Evolutionary conservation across 768 basidiomycete species (phyloP), one percentile per base, ranked within the genome.

Genomic region (Fibroporia radiculosa): DNA sequence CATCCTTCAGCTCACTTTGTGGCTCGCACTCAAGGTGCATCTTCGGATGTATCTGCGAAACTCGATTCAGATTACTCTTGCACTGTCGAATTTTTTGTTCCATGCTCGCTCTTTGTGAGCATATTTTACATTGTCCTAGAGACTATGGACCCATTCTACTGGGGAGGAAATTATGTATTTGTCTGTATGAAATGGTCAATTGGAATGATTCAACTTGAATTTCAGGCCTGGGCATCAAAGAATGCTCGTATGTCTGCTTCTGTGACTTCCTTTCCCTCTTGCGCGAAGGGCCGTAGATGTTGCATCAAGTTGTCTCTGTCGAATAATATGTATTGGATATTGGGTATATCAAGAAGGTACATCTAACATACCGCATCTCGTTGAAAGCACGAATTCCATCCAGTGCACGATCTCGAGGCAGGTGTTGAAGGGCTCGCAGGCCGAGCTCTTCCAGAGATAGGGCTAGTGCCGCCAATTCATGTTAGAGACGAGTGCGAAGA

Each of bases 371-470:
- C 88, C 84, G 72, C 85, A 92, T 82, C 45, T 74, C 69, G 53
- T 90, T 89, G 64, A 86, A 91, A 4, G 86, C 89, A 45, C 79
- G 76, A 19, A 91, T 89, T 1, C 89, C 84, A 53, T 92, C 84
- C 44, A 92, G 76, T 4, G 87, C 86, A 44, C 73, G 77, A 39
- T 89, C 89, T 45, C 89, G 80, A 27, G 89, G 89, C 23, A 91
- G 58, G 40, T 75, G 72, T 44, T 73, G 68, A 7, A 92, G 64
- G 1, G 88, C 89, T 39, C 88, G 82, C 69, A 88, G 71, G 10
- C 89, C 89, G 4, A 92, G 73, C 57, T 89, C 86, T 59, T 91
- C 89, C 26, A 92, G 64, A 14, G 88, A 85, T 40, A 89, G 66
- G 20, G 77, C 88, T 87, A 44, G 18, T 6, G 11, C 12, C n/a